These are phyloP conservation scores for Mariannaea elegans DNA, from an alignment of 2,329 filamentous ascomycete genomes.

Conservation along the genomic window DNA sequence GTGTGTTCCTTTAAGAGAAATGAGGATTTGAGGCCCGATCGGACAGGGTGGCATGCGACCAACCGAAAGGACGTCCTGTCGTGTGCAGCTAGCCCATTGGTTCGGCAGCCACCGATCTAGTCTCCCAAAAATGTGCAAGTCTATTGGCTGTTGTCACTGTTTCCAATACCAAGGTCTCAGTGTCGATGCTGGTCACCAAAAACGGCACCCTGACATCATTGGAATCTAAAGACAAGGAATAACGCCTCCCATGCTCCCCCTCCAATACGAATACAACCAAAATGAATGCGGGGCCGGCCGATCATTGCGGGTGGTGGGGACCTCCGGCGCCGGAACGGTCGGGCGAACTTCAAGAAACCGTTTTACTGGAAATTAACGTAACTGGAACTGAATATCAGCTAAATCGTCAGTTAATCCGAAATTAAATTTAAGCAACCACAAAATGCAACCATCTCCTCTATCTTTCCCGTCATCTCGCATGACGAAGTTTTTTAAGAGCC, in stretches of 20 bases:
- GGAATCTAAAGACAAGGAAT: not conserved
- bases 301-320: not conserved
- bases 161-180: not conserved
- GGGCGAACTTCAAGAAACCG: too few relatives aligned
- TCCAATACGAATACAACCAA: not conserved
- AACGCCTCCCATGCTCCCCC: not conserved
- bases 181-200: too few relatives aligned
- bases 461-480: too few relatives aligned
- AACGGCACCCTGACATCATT: not conserved
- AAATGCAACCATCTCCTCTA: too few relatives aligned
- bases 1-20: not conserved
- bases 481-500: too few relatives aligned
- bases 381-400: too few relatives aligned
- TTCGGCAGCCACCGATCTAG: slow-evolving; percentile 1
- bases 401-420: too few relatives aligned
- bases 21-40: not conserved
- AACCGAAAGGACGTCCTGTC: not conserved
- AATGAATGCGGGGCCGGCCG: not conserved
- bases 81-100: not conserved
- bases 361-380: too few relatives aligned
- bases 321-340: not conserved
- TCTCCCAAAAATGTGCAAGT: not conserved
- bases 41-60: too few relatives aligned
- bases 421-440: too few relatives aligned
- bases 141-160: not conserved